A percentile compares a stretch with the other conserved stretches of the same genome.
phyloP scores from a whole-genome alignment of 1,284 basidiomycete species.

The Trichosporon coremiiforme region DNA sequence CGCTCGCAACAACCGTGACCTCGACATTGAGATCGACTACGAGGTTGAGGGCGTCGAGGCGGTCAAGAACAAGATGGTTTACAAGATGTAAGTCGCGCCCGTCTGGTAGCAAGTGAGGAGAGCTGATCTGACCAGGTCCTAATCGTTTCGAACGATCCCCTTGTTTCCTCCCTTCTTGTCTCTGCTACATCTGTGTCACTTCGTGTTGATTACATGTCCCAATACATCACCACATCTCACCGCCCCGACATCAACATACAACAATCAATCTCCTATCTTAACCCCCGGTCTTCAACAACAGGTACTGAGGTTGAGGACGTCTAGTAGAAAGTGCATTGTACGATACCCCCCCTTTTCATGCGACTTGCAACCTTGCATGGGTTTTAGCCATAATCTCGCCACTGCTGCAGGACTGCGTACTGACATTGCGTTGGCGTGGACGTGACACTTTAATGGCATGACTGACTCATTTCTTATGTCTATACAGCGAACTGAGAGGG shows the following conservation, averaged over 20 bases:
- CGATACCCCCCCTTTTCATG: conserved; percentile 29
- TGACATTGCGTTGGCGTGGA: neutral
- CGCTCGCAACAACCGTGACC: conserved; percentile 83
- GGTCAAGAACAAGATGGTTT: conserved; percentile 53
- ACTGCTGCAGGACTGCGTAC: neutral
- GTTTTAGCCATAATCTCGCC: neutral
- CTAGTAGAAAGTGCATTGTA: conserved; percentile 36
- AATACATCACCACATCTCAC: neutral
- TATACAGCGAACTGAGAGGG: neutral
- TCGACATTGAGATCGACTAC: conserved; percentile 84
- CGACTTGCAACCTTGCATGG: conserved; percentile 20
- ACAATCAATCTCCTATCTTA: conserved; percentile 7
- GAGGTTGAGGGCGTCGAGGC: conserved; percentile 58
- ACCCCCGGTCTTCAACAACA: conserved; percentile 25
- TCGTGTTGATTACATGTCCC: conserved; percentile 10
- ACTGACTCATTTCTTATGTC: neutral
- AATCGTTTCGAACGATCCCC: conserved; percentile 25
- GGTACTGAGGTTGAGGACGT: conserved; percentile 36
- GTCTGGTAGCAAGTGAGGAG: conserved; percentile 19
- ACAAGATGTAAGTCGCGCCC: conserved; percentile 58
- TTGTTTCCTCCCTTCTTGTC: neutral
- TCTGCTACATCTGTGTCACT: conserved; percentile 8
- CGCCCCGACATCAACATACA: conserved; percentile 21
- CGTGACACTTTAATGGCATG: neutral
- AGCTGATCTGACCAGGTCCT: conserved; percentile 51